Conservation (phyloP, 129 eudicot species). For the Daucus carota region DNA sequence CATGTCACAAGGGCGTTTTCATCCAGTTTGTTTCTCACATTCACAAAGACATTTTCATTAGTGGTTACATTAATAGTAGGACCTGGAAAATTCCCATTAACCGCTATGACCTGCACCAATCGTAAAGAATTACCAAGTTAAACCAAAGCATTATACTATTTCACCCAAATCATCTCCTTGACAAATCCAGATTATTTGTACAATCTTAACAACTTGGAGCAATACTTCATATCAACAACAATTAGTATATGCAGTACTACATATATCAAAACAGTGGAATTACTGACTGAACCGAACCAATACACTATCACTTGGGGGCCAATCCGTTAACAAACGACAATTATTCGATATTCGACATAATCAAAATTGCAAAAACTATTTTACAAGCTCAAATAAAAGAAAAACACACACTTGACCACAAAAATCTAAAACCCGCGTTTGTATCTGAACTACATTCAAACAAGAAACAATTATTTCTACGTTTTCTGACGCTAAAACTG, state of each 20-base stretch:
- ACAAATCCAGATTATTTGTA: neutral
- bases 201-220: too few species aligned
- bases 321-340: too few species aligned
- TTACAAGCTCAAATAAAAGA: too few species aligned
- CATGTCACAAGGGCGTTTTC: conserved; percentile 46
- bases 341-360: neutral
- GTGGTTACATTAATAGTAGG: conserved; percentile 50
- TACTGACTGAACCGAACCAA: neutral
- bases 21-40: conserved; percentile 51
- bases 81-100: conserved; percentile 58
- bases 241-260: too few species aligned
- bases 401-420: neutral
- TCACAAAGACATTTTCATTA: conserved; percentile 44
- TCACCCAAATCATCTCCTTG: neutral
- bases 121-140: neutral
- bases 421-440: neutral
- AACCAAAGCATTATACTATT: neutral
- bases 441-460: neutral
- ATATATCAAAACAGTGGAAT: too few species aligned
- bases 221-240: too few species aligned
- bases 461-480: too few species aligned
- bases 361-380: neutral
- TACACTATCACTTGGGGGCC: neutral
- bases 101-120: conserved; percentile 38
- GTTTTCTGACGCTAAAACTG: too few species aligned